Base-by-base conservation (phyloP, 1,139 yeast genomes). In the Geotrichum siamense region DNA sequence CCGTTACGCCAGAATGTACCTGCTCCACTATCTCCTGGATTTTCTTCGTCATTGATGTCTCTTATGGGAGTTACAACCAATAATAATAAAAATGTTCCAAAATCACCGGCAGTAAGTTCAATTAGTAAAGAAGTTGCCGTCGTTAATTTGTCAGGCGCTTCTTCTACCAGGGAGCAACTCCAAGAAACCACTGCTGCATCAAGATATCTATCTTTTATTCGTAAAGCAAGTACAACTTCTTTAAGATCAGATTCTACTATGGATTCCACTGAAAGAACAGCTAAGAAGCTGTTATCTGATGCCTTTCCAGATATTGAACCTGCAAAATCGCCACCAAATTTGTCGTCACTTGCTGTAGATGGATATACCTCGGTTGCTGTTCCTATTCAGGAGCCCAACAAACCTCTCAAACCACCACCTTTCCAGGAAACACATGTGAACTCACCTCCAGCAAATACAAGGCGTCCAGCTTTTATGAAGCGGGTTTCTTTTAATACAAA, bases 241-340 rank as follows among this genome's bases (percentile, higher is more conserved):
- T 16, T 33, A 20, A 12, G 27, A 13, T 33, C 37, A 9, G 37
- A 33, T 9, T 13, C 41, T 5, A 23, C 28, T 29, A 22, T 29
- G n/a, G 34, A 19, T n/a, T 15, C 19, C 21, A 17, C 4, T 16
- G 34, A 30, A 5, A 30, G 17, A 30, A 16, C 34, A 16, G 34
- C 21, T 16, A 30, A 16, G 19, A 19, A 30, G 17, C 21, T 15
- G 3, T 10, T 36, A 16, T 26, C 8, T 19, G 32, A 27, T 10
- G 27, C 20, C 13, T 36, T 36, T 27, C 41, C 41, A 6, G 41
- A 23, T 29, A 30, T 38, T 28, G 34, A 19, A 21, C 41, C 41
- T 19, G 29, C 32, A 17, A 22, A 27, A 17, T 28, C 41, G 19
- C 19, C 25, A 8, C 16, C 27, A 20, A 20, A n/a, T 29, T 12